phyloP scores from a whole-genome alignment of 148 eudicot genomes.

The Tetragonia tetragonoides region DNA sequence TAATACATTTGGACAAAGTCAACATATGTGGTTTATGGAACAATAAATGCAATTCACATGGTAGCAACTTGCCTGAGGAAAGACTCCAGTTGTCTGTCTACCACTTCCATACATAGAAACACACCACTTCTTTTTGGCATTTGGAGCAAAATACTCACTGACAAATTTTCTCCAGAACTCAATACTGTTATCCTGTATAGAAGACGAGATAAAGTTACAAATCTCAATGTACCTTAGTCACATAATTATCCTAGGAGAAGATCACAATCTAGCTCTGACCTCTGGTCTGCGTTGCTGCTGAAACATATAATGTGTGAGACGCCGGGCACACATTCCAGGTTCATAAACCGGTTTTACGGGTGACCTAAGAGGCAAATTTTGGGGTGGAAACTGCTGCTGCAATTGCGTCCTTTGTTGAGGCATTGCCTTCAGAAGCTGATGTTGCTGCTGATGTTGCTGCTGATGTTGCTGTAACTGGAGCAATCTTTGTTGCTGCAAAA shows the following conservation, averaged over 20 bases:
- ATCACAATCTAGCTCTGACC: conserved; percentile 41
- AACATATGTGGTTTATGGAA: neutral
- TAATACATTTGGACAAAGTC: neutral
- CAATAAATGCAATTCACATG: neutral
- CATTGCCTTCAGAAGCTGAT: conserved; percentile 64
- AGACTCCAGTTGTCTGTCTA: conserved; percentile 88
- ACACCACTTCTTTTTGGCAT: conserved; percentile 98
- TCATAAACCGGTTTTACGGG: conserved; percentile 74
- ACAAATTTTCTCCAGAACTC: conserved; percentile 97
- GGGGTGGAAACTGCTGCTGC: conserved; percentile 61
- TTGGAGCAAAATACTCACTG: conserved; percentile 81
- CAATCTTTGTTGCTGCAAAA: conserved; percentile 77
- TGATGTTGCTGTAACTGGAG: conserved; percentile 72
- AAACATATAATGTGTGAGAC: conserved; percentile 91
- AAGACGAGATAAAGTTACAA: neutral
- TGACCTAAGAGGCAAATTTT: conserved; percentile 71
- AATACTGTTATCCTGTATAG: conserved; percentile 76
- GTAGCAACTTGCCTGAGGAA: conserved; percentile 68
- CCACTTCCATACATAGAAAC: conserved; percentile 98
- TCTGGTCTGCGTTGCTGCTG: conserved; percentile 95
- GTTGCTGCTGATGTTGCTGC: conserved; percentile 80
- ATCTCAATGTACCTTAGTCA: neutral
- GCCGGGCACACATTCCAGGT: conserved; percentile 93
- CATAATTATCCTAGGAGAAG: neutral
- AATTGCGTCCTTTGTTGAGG: conserved; percentile 73